Percentiles rank a stretch among this genome's conserved stretches.
Evolutionary conservation across 2,329 filamentous ascomycete species (phyloP).

Genomic region (Aureobasidium melanogenum): DNA sequence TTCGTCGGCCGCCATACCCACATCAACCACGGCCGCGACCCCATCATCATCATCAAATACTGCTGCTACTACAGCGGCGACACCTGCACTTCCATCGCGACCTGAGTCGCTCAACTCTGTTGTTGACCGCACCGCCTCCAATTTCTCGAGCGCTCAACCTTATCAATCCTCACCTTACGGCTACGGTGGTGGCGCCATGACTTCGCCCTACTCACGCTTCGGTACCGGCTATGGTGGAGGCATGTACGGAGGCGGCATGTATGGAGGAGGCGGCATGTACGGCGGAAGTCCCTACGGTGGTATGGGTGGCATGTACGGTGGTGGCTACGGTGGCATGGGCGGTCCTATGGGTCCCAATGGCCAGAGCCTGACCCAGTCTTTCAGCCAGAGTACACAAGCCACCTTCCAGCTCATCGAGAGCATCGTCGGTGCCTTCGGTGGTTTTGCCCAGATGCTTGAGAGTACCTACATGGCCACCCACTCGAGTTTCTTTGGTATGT

Average conservation of each 20-base stretch:
- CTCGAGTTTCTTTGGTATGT: slow-evolving; percentile 90
- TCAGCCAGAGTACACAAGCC: slow-evolving; percentile 87
- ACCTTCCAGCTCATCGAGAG: slow-evolving; percentile 99
- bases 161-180: slow-evolving; percentile 48
- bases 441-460: slow-evolving; percentile 98
- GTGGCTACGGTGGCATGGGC: slow-evolving; percentile 25
- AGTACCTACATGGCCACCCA: slow-evolving; percentile 99
- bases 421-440: slow-evolving; percentile 90
- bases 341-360: slow-evolving; percentile 59
- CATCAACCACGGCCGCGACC: slow-evolving; percentile 17
- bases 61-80: slow-evolving; percentile 26
- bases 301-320: slow-evolving; percentile 18
- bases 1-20: slow-evolving; percentile 1
- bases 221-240: slow-evolving; percentile 32
- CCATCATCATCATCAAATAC: slow-evolving; percentile 35
- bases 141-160: slow-evolving; percentile 47
- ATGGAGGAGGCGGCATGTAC: slow-evolving; percentile 21
- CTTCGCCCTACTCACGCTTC: slow-evolving; percentile 46
- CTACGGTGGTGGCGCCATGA: slow-evolving; percentile 37
- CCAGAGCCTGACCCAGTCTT: slow-evolving; percentile 88
- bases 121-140: slow-evolving; percentile 80
- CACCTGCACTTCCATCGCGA: slow-evolving; percentile 61
- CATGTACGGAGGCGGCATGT: slow-evolving; percentile 30
- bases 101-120: slow-evolving; percentile 69
- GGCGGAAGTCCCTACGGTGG: slow-evolving; percentile 26